A percentile compares a stretch with the other conserved stretches of the same genome.
These are phyloP conservation scores for Cardiospermum halicacabum DNA, from an alignment of 345 rosid species.

Conservation along the genomic window DNA sequence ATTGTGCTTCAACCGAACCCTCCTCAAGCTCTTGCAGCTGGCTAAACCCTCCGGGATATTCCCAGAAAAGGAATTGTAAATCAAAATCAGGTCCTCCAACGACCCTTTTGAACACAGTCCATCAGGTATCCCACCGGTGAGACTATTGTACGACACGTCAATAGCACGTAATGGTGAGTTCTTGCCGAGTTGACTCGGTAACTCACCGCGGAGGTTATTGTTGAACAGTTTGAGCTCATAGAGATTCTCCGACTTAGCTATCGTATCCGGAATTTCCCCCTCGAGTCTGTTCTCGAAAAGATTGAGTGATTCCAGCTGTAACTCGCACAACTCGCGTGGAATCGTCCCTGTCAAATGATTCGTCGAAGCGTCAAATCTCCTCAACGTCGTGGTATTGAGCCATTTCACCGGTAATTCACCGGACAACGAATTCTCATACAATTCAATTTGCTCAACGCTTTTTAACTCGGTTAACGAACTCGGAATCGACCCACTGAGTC, in stretches of 20 bases:
- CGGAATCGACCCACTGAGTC: conserved; percentile 64
- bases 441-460: conserved; percentile 57
- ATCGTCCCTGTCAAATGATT: conserved; percentile 59
- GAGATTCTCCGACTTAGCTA: conserved; percentile 50
- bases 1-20: conserved; percentile 61
- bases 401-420: conserved; percentile 53
- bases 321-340: conserved; percentile 51
- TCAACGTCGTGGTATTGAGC: conserved; percentile 45
- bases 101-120: conserved; percentile 50
- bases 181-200: conserved; percentile 65
- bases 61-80: conserved; percentile 68
- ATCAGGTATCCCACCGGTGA: conserved; percentile 59
- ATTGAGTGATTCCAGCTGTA: conserved; percentile 59
- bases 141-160: conserved; percentile 62
- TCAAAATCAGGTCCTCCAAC: conserved; percentile 52
- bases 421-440: conserved; percentile 61
- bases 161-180: conserved; percentile 46
- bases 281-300: conserved; percentile 60
- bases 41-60: conserved; percentile 52
- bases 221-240: conserved; percentile 64
- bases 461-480: conserved; percentile 44
- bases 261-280: conserved; percentile 62
- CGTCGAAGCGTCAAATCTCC: conserved; percentile 58
- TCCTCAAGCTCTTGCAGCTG: conserved; percentile 54
- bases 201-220: conserved; percentile 53